Conservation (phyloP, 441 rosid species). For the Gossypium gossypioides region DNA sequence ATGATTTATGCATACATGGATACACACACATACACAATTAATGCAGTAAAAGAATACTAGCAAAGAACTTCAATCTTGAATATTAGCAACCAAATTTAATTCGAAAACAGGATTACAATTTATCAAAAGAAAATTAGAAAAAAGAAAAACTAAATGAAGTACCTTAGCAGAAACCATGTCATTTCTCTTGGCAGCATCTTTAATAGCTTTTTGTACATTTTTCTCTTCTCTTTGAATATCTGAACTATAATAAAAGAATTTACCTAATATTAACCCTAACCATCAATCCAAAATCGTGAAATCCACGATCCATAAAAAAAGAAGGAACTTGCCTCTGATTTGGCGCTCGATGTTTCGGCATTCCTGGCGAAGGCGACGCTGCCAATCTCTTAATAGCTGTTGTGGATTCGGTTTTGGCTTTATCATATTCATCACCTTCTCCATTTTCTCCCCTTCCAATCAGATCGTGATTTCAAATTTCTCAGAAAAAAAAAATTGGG, state of each 20-base stretch:
- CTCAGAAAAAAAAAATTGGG: not conserved
- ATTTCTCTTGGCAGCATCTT: constrained; percentile 76
- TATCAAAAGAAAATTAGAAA: not conserved
- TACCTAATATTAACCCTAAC: constrained; percentile 6
- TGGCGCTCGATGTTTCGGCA: constrained; percentile 82
- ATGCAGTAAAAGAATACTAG: not conserved
- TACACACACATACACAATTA: not conserved
- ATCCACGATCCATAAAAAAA: constrained; percentile 4
- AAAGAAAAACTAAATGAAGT: not conserved
- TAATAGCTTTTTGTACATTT: constrained; percentile 76
- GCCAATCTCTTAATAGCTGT: constrained; percentile 76
- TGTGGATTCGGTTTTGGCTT: constrained; percentile 74
- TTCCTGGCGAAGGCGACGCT: constrained; percentile 74
- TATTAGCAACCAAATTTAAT: not conserved
- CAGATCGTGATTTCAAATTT: not conserved
- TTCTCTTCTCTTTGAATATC: constrained; percentile 86
- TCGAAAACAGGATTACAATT: not conserved
- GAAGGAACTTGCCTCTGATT: constrained; percentile 45
- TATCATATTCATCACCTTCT: constrained; percentile 57
- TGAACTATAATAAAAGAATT: constrained; percentile 17
- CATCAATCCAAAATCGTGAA: constrained; percentile 9
- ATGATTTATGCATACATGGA: not conserved
- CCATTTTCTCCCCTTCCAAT: constrained; percentile 28
- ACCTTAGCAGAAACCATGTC: constrained; percentile 90
- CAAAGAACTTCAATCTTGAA: not conserved